Conservation (phyloP, 495 filamentous ascomycete genomes). For the Sabuloglossum arenarium region DNA sequence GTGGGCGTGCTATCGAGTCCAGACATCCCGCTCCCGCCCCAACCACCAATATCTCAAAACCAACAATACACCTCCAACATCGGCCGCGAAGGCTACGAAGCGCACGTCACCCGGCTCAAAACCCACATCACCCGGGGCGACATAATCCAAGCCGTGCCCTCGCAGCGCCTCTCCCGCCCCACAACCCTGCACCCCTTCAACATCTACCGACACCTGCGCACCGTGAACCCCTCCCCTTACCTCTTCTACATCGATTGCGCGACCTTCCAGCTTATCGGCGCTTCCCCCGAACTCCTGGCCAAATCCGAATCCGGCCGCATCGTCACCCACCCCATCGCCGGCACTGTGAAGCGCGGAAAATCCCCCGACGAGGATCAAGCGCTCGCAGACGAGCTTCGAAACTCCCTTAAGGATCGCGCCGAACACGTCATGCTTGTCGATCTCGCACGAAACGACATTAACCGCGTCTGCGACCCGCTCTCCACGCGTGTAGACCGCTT, state of each 20-base stretch:
- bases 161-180: constrained; percentile 74
- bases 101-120: constrained; percentile 62
- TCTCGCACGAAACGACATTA: constrained; percentile 87
- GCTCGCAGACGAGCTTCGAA: constrained; percentile 57
- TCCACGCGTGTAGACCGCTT: constrained; percentile 76
- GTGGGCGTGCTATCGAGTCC: no score
- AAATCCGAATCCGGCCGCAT: constrained; percentile 72
- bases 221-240: constrained; percentile 89
- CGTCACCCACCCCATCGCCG: constrained; percentile 92
- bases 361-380: constrained; percentile 58
- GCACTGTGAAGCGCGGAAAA: constrained; percentile 74
- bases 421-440: constrained; percentile 99
- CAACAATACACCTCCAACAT: constrained; percentile 87
- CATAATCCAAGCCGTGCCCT: constrained; percentile 94
- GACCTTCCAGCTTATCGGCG: constrained; percentile 86
- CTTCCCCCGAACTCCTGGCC: constrained; percentile 80
- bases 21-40: no score
- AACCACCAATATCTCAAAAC: constrained; percentile 45
- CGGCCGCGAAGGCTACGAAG: constrained; percentile 68
- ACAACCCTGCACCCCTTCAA: constrained; percentile 91
- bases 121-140: constrained; percentile 74
- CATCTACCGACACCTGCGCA: constrained; percentile 89
- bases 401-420: constrained; percentile 78
- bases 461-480: constrained; percentile 80
- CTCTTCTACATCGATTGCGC: constrained; percentile 86